Conservation (phyloP, 768 basidiomycete genomes). For the Russula emetica region DNA sequence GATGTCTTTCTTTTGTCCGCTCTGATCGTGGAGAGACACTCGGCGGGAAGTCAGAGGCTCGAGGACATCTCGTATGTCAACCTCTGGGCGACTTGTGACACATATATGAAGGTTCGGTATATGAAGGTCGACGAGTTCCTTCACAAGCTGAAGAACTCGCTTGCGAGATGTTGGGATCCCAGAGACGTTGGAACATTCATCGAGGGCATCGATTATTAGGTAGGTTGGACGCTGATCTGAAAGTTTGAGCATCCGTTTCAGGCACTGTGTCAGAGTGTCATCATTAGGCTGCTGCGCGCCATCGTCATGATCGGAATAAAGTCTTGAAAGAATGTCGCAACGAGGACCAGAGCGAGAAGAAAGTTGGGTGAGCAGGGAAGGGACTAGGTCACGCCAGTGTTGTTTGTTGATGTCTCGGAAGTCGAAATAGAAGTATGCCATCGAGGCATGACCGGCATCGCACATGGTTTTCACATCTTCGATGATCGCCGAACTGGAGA, state of each 20-base stretch:
- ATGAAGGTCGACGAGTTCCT: background rate
- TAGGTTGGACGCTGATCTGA: background rate
- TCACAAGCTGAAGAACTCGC: background rate
- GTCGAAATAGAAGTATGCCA: constrained; percentile 8
- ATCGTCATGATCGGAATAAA: background rate
- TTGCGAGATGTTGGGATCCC: background rate
- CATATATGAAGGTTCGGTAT: background rate
- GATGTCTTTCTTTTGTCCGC: constrained; percentile 3
- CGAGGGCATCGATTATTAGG: background rate
- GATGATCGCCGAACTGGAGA: constrained; percentile 6
- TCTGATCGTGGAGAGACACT: background rate
- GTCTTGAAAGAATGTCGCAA: background rate
- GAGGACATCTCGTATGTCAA: background rate
- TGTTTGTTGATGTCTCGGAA: background rate
- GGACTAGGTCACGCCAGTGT: background rate
- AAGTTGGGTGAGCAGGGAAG: constrained; percentile 12
- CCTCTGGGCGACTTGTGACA: constrained; percentile 3
- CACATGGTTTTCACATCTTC: background rate
- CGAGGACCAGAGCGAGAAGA: background rate
- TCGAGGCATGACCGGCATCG: background rate
- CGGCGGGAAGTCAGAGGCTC: background rate
- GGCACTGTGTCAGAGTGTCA: background rate
- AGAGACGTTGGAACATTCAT: background rate
- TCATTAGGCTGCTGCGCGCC: background rate
- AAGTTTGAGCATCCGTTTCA: background rate